A percentile compares a stretch with the other conserved stretches of the same genome.
Evolutionary conservation across 2,329 filamentous ascomycete genomes (phyloP).

Genomic region (Madurella fahalii): DNA sequence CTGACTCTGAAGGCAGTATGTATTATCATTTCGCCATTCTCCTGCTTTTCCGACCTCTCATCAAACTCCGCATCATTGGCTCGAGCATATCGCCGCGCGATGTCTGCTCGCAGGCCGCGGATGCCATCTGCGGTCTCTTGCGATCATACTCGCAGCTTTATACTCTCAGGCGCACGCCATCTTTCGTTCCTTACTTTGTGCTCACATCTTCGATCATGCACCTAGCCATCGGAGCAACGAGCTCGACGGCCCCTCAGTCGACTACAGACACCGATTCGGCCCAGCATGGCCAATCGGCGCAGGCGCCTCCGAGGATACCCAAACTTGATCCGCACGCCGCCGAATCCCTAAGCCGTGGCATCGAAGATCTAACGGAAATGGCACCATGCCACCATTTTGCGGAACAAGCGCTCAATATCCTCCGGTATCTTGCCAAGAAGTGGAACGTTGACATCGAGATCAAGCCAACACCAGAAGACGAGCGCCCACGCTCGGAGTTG

Average conservation of each 20-base stretch:
- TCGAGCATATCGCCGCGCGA: conserved; percentile 61
- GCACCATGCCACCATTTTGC: conserved; percentile 57
- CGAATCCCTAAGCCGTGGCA: conserved; percentile 49
- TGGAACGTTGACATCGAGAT: conserved; percentile 55
- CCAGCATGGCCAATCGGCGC: conserved; percentile 7
- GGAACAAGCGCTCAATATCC: conserved; percentile 56
- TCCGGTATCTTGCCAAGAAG: conserved; percentile 53
- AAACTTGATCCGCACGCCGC: conserved; percentile 40
- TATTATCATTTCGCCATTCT: conserved; percentile 68
- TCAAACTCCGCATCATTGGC: conserved; percentile 60
- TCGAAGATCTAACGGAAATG: conserved; percentile 58
- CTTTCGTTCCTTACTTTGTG: conserved; percentile 60
- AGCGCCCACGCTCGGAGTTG: neutral
- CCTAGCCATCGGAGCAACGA: conserved; percentile 47
- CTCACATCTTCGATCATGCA: conserved; percentile 59
- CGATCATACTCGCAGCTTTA: conserved; percentile 57
- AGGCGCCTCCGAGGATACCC: conserved; percentile 21
- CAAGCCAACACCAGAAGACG: conserved; percentile 18
- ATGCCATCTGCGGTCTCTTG: conserved; percentile 54
- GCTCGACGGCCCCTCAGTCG: conserved; percentile 19
- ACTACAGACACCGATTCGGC: neutral
- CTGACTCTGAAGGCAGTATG: conserved; percentile 46
- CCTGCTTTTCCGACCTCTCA: conserved; percentile 69
- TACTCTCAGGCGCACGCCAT: conserved; percentile 54
- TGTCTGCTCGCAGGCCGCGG: conserved; percentile 59